phyloP scores from a whole-genome alignment of 2,329 filamentous ascomycete genomes.

The Hypomyces perniciosus region DNA sequence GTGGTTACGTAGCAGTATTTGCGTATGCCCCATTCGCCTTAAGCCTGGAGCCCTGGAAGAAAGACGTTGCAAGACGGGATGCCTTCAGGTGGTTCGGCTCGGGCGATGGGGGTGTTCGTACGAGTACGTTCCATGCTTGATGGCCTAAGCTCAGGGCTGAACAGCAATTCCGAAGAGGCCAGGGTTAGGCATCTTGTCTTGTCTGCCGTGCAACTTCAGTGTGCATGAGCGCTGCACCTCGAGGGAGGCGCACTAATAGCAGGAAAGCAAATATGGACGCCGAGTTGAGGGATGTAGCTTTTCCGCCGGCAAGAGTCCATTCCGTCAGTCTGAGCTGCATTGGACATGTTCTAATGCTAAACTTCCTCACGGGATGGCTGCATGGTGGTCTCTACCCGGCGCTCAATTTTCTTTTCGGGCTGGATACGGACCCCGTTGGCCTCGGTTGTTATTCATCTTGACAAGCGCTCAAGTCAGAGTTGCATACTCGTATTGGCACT shows the following conservation, averaged over 20 bases:
- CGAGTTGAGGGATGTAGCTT: neutral
- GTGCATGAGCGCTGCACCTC: neutral
- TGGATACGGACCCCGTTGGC: no score
- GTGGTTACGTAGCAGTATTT: no score
- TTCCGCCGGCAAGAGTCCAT: neutral
- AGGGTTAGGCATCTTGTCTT: slow-evolving; percentile 1
- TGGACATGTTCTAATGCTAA: neutral
- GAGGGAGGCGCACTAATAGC: neutral
- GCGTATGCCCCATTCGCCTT: neutral
- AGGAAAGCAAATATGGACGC: neutral
- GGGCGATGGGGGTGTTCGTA: neutral
- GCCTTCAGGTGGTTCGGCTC: neutral
- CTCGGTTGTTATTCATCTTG: neutral
- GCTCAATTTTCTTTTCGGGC: neutral
- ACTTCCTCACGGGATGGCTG: neutral
- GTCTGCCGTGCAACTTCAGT: slow-evolving; percentile 1
- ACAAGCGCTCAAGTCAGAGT: no score
- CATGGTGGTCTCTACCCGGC: neutral
- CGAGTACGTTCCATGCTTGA: neutral
- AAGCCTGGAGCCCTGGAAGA: neutral
- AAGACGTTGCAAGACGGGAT: neutral
- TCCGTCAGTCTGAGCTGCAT: neutral
- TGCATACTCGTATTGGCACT: neutral
- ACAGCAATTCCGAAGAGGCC: neutral
- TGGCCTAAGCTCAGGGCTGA: neutral